A percentile compares a stretch with the other conserved stretches of the same genome.
Evolutionary conservation across 768 basidiomycete genomes (phyloP).

Genomic region (Antrodiella citrinella): DNA sequence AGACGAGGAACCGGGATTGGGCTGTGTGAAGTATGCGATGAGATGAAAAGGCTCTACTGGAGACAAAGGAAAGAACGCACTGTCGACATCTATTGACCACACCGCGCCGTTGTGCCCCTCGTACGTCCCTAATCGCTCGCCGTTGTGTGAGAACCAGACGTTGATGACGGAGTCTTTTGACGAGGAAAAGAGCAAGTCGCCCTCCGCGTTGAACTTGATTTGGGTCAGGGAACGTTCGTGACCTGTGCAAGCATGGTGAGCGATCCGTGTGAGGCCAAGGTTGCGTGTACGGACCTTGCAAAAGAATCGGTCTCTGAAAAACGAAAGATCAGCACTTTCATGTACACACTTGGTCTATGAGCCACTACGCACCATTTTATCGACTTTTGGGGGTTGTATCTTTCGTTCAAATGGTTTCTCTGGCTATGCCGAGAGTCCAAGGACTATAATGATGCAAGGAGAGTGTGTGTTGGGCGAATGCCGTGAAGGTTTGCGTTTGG

Average conservation of each 20-base stretch:
- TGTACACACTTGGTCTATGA: too few relatives aligned
- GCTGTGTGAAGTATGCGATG: slow-evolving; percentile 32
- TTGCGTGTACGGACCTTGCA: slow-evolving; percentile 20
- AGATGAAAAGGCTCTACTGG: background rate
- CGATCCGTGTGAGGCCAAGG: background rate
- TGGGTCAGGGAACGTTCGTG: slow-evolving; percentile 97
- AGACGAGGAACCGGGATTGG: slow-evolving; percentile 77
- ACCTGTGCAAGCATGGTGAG: slow-evolving; percentile 36
- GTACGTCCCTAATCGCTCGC: slow-evolving; percentile 94
- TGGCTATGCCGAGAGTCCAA: too few relatives aligned
- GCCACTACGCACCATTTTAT: slow-evolving; percentile 18
- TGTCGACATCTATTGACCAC: slow-evolving; percentile 95
- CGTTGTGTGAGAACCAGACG: slow-evolving; percentile 96
- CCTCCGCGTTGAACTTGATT: slow-evolving; percentile 95
- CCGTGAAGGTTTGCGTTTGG: too few relatives aligned
- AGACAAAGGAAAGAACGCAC: slow-evolving; percentile 37
- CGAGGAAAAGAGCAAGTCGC: slow-evolving; percentile 91
- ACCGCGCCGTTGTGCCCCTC: slow-evolving; percentile 93
- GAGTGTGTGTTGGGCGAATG: too few relatives aligned
- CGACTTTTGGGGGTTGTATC: too few relatives aligned
- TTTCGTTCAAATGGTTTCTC: too few relatives aligned
- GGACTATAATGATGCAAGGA: too few relatives aligned
- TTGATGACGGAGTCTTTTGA: slow-evolving; percentile 95
- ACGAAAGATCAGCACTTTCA: slow-evolving; percentile 4
- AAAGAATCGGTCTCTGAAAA: slow-evolving; percentile 27